Base-by-base conservation (phyloP, 345 rosid species). In the Brassica rapa region DNA sequence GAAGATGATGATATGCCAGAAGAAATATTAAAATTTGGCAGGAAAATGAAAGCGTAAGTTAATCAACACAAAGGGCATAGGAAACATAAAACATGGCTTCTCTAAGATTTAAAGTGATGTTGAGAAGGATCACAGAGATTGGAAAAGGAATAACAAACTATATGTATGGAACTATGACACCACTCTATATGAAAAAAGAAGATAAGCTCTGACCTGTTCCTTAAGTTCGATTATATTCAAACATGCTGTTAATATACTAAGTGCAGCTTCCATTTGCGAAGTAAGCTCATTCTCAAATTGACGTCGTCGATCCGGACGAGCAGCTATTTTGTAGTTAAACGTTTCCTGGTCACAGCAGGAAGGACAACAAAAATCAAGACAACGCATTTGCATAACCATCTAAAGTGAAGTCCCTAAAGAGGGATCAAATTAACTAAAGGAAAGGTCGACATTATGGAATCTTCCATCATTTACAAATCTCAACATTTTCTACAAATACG, bases 261-360 rank as follows among this genome's bases (percentile, higher is more conserved):
- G 91, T 57, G 92, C 96, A 39, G 87, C 83, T 71, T 93, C 96
- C 85, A 90, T 90, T 83, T 95, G 93, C 72, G 92, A 84, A 74
- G 92, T 88, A 80, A 95, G 89, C 86, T 93, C 99, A 64, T 88
- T 89, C 79, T 89, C 98, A 75, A 93, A 95, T 55, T 91, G 96
- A 70, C 98, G 93, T 39, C 98, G 91, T 66, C 97, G 88, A 81
- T 95, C 98, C 9, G 98, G 97, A 72, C 94, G 99, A 79, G 99
- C 98, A 33, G 99, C 97, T 80, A 95, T 95, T 87, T 95, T 95
- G 84, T 93, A 90, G 88, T 95, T 95, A 86, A 81, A 90, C 39
- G 87, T 90, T 88, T 95, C 99, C 99, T 95, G 83, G 51, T 62
- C 80, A 60, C 32, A 77, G 81, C 63, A 51, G 73, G 51, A 73